Percentiles rank a stretch among this genome's conserved stretches.
phyloP scores from a whole-genome alignment of 768 basidiomycete genomes.

The Suillus occidentalis region DNA sequence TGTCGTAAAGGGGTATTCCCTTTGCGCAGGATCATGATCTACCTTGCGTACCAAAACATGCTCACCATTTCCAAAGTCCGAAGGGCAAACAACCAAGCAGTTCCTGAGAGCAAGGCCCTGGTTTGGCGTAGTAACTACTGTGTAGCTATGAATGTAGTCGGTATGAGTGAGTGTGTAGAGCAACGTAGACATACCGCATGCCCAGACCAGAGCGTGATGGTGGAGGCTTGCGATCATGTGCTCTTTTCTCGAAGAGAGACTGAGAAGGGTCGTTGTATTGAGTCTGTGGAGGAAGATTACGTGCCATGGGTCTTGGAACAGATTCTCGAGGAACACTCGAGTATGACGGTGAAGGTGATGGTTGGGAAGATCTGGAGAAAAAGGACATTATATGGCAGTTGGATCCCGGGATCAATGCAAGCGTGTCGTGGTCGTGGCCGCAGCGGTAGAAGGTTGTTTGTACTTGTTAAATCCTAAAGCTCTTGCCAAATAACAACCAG shows the following conservation, averaged over 20 bases:
- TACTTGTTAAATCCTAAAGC: background rate
- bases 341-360: slow-evolving; percentile 37
- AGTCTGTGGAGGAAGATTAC: slow-evolving; percentile 40
- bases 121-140: slow-evolving; percentile 60
- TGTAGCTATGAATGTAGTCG: slow-evolving; percentile 39
- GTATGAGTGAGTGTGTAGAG: background rate
- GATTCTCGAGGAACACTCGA: slow-evolving; percentile 42
- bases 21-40: slow-evolving; percentile 10
- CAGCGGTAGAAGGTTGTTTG: slow-evolving; percentile 8
- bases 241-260: slow-evolving; percentile 51
- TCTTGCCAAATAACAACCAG: background rate
- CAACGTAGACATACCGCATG: slow-evolving; percentile 21
- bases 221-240: slow-evolving; percentile 41
- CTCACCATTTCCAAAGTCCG: slow-evolving; percentile 70
- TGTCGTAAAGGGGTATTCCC: slow-evolving; percentile 63
- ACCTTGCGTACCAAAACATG: slow-evolving; percentile 74
- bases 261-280: slow-evolving; percentile 57
- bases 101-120: slow-evolving; percentile 76
- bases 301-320: slow-evolving; percentile 36
- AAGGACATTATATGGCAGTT: slow-evolving; percentile 34
- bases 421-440: slow-evolving; percentile 1
- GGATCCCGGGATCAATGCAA: background rate
- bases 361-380: slow-evolving; percentile 41
- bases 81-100: slow-evolving; percentile 75
- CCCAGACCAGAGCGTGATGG: slow-evolving; percentile 29